Evolutionary conservation across 2,329 filamentous ascomycete genomes (phyloP).

Genomic region (Myotisia sp.): DNA sequence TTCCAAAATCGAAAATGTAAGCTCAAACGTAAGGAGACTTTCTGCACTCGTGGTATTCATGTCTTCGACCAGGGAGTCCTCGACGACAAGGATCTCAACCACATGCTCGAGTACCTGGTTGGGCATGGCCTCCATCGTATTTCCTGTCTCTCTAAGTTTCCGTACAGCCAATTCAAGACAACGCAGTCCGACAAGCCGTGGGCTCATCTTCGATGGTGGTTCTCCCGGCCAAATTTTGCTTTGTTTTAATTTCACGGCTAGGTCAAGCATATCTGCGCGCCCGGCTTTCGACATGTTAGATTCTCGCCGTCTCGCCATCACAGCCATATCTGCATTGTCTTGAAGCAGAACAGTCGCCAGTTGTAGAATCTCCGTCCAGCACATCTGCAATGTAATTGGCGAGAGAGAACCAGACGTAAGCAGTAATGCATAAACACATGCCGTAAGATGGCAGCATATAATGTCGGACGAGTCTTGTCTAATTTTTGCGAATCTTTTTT

Average conservation of each 20-base stretch:
- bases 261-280: conserved; percentile 19
- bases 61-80: conserved; percentile 12
- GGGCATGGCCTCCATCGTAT: conserved; percentile 18
- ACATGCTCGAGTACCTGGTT: conserved; percentile 17
- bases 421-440: conserved; percentile 22
- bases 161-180: conserved; percentile 21
- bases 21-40: conserved; percentile 16
- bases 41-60: conserved; percentile 6
- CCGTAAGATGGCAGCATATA: conserved; percentile 19
- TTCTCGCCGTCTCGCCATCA: conserved; percentile 14
- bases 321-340: conserved; percentile 18
- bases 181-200: conserved; percentile 22
- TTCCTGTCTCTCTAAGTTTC: conserved; percentile 21
- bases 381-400: conserved; percentile 17
- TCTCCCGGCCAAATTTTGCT: conserved; percentile 17
- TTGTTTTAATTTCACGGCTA: conserved; percentile 15
- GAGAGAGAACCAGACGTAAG: conserved; percentile 18
- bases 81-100: conserved; percentile 18
- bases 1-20: conserved; percentile 26
- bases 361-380: conserved; percentile 22
- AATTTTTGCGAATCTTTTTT: conserved; percentile 51
- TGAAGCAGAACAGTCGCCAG: conserved; percentile 17
- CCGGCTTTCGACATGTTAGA: conserved; percentile 20
- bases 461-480: conserved; percentile 46
- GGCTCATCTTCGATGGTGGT: conserved; percentile 16